phyloP scores from a whole-genome alignment of 1,284 basidiomycete species.

The Laetiporus sulphureus region DNA sequence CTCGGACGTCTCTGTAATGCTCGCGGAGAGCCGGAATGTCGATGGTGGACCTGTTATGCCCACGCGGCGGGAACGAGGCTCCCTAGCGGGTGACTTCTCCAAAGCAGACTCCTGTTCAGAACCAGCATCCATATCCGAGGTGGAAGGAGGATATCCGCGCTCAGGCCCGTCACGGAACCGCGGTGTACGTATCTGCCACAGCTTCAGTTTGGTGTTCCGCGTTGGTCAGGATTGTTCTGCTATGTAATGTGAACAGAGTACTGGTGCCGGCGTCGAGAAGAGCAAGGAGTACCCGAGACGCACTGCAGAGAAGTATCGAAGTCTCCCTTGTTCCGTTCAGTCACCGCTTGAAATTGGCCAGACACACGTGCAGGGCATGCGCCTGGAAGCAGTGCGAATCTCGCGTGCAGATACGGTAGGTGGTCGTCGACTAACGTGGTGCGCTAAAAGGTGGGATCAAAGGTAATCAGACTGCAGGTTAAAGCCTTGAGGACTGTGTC shows the following conservation, averaged over 20 bases:
- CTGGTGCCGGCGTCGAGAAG: no score
- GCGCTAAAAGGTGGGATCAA: no score
- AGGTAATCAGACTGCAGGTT: no score
- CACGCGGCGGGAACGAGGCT: conserved; percentile 32
- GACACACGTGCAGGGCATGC: conserved; percentile 8
- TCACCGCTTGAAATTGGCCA: conserved; percentile 3
- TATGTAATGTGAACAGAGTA: no score
- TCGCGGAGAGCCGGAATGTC: conserved; percentile 18
- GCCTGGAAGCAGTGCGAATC: not conserved
- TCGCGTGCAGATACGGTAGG: not conserved
- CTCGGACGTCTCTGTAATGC: conserved; percentile 13
- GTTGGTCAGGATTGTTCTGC: no score
- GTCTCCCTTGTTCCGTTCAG: not conserved
- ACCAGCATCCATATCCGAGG: conserved; percentile 21
- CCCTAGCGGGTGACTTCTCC: conserved; percentile 17
- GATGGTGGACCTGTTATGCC: conserved; percentile 17
- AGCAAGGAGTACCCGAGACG: no score
- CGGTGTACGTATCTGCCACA: conserved; percentile 2
- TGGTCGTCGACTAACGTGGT: not conserved
- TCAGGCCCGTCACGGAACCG: conserved; percentile 5
- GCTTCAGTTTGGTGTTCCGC: no score
- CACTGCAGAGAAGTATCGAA: not conserved
- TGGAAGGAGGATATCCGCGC: not conserved
- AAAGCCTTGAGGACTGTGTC: no score
- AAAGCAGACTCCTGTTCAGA: conserved; percentile 8